phyloP scores from a whole-genome alignment of 768 basidiomycete species.

The Kondoa subrosea region DNA sequence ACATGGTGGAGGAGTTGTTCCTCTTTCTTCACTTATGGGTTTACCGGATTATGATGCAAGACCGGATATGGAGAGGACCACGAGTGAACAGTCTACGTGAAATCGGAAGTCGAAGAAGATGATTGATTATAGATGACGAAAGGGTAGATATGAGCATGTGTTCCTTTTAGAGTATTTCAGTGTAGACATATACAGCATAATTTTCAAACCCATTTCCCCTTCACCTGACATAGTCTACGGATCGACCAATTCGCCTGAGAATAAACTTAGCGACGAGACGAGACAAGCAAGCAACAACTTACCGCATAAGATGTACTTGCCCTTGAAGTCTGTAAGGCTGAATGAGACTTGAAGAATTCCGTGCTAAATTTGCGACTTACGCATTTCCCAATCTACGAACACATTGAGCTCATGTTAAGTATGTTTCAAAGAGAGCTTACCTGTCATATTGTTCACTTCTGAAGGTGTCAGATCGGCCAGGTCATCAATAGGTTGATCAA shows the following conservation, averaged over 20 bases:
- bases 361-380: not conserved
- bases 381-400: not conserved
- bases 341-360: not conserved
- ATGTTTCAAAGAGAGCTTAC: constrained; percentile 13
- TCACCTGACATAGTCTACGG: constrained; percentile 1
- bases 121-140: not conserved
- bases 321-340: not conserved
- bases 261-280: not conserved
- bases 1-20: constrained; percentile 72
- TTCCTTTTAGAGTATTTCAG: too few relatives aligned
- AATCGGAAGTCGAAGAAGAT: too few relatives aligned
- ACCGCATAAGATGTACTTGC: constrained; percentile 7
- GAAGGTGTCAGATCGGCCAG: constrained; percentile 49
- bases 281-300: not conserved
- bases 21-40: constrained; percentile 55
- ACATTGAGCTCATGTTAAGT: not conserved
- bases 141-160: too few relatives aligned
- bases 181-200: too few relatives aligned
- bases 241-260: constrained; percentile 4
- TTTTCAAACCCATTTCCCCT: too few relatives aligned
- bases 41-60: constrained; percentile 75
- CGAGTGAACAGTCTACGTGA: not conserved
- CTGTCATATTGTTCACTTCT: constrained; percentile 25
- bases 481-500: constrained; percentile 72
- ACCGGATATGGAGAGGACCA: not conserved